Evolutionary conservation across 805 yeast species (phyloP).

Genomic region (Wickerhamiella sorbophila): DNA sequence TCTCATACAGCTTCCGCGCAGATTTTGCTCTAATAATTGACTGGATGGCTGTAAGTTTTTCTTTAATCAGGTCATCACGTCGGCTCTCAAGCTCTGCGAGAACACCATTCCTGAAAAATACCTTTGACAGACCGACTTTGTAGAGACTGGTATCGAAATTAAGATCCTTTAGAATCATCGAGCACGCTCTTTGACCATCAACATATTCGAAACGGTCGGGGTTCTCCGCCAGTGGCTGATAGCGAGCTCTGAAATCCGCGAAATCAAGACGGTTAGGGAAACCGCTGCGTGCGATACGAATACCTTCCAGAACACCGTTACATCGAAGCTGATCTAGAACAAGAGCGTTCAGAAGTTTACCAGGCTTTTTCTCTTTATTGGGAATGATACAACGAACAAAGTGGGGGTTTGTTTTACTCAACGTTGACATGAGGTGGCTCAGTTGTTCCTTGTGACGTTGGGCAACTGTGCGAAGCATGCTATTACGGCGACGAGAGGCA

Average conservation of each 20-base stretch:
- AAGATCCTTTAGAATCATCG: conserved; percentile 47
- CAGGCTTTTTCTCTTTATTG: conserved; percentile 58
- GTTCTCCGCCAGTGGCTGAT: conserved; percentile 50
- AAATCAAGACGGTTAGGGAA: conserved; percentile 86
- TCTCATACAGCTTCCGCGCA: conserved; percentile 35
- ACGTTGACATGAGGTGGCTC: conserved; percentile 50
- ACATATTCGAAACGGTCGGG: conserved; percentile 22
- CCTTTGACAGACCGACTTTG: conserved; percentile 56
- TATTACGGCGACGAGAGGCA: conserved; percentile 20
- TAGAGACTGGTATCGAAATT: conserved; percentile 44
- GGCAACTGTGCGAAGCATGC: conserved; percentile 64
- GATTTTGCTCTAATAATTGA: conserved; percentile 50
- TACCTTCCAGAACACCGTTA: conserved; percentile 96
- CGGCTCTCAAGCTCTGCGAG: conserved; percentile 63
- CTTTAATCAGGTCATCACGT: conserved; percentile 50
- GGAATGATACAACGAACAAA: conserved; percentile 95
- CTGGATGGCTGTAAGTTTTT: conserved; percentile 47
- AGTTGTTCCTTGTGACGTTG: conserved; percentile 82
- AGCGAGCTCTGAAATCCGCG: conserved; percentile 62
- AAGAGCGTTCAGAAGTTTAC: conserved; percentile 53
- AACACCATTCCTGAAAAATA: conserved; percentile 65
- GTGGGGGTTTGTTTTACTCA: conserved; percentile 79
- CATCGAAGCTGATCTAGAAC: conserved; percentile 85
- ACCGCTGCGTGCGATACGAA: conserved; percentile 92
- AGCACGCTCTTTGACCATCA: conserved; percentile 54